These are phyloP conservation scores for Calamus simplicifolius DNA, from an alignment of 176 grass and related monocot species.

Conservation along the genomic window DNA sequence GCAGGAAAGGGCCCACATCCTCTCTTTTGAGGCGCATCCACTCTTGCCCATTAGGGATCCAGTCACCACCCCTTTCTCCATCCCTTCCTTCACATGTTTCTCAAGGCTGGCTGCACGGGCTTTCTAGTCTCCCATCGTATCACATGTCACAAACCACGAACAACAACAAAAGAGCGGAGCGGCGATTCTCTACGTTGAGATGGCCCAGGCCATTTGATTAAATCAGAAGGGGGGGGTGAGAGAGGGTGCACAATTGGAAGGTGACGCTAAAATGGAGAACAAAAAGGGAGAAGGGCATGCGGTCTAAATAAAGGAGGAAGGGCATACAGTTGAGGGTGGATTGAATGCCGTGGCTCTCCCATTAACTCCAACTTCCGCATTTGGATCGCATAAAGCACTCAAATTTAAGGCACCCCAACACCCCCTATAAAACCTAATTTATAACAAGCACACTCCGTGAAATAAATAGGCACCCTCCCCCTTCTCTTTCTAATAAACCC, in stretches of 20 bases:
- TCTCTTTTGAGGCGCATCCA: background rate
- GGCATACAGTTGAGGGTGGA: slow-evolving; percentile 41
- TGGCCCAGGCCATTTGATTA: too few species aligned
- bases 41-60: background rate
- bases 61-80: background rate
- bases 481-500: background rate
- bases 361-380: slow-evolving; percentile 52
- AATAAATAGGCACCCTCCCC: too few species aligned
- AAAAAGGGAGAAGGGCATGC: background rate
- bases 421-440: slow-evolving; percentile 52
- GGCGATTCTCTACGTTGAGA: background rate
- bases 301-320: too few species aligned
- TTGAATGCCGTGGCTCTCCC: slow-evolving; percentile 42
- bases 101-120: background rate
- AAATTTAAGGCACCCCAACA: slow-evolving; percentile 79
- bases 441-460: slow-evolving; percentile 4
- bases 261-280: background rate
- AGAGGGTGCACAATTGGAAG: slow-evolving; percentile 8
- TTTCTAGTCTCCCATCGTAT: background rate
- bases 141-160: background rate
- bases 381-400: slow-evolving; percentile 40
- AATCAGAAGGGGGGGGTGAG: background rate
- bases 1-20: background rate
- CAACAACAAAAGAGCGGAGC: background rate
- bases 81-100: slow-evolving; percentile 1